Conservation (phyloP, 1,284 basidiomycete species). For the Ceraceosorus bombacis region DNA sequence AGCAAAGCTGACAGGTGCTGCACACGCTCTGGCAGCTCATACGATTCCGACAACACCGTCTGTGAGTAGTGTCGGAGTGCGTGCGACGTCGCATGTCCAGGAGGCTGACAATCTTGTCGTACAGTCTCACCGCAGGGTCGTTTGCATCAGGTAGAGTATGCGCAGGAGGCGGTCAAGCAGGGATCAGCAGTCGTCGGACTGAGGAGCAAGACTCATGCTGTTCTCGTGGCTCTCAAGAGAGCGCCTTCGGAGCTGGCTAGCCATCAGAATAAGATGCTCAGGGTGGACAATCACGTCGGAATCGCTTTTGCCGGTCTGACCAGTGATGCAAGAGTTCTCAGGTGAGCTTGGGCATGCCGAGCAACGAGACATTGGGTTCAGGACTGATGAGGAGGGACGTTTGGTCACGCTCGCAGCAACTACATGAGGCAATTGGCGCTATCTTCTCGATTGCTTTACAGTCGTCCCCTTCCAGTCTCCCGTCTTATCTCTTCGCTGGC, state of each 20-base stretch:
- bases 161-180: conserved; percentile 98
- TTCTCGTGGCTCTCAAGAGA: conserved; percentile 90
- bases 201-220: conserved; percentile 86
- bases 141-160: conserved; percentile 95
- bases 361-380: not conserved
- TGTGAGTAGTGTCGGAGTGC: conserved; percentile 16
- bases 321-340: conserved; percentile 81
- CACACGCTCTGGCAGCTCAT: conserved; percentile 43
- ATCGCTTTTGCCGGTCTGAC: conserved; percentile 97
- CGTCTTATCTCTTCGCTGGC: conserved; percentile 87
- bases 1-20: not conserved
- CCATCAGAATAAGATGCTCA: conserved; percentile 99
- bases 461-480: conserved; percentile 85
- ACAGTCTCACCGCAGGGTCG: conserved; percentile 46
- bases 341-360: not conserved
- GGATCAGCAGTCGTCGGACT: conserved; percentile 95
- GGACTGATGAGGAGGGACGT: not conserved
- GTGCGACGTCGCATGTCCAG: not conserved
- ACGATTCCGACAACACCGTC: conserved; percentile 47
- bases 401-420: conserved; percentile 80
- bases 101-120: conserved; percentile 1
- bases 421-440: conserved; percentile 99
- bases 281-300: conserved; percentile 98
- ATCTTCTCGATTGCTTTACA: conserved; percentile 87
- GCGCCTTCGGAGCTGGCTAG: conserved; percentile 97